Evolutionary conservation across 345 rosid species (phyloP).

Genomic region (Citrus sinensis): DVS_A1.0 CM039169.1:32700501-32701000

Average conservation of each 20-base stretch:
- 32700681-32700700: slow-evolving; percentile 98
- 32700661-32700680: slow-evolving; percentile 98
- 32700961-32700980: slow-evolving; percentile 93
- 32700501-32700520: no score
- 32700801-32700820: background rate
- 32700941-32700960: slow-evolving; percentile 83
- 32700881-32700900: slow-evolving; percentile 72
- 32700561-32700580: background rate
- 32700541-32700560: background rate
- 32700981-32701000: slow-evolving; percentile 4
- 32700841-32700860: background rate
- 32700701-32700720: slow-evolving; percentile 99
- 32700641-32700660: slow-evolving; percentile 35
- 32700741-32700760: slow-evolving; percentile 91
- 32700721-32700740: slow-evolving; percentile 92
- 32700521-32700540: no score
- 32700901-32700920: slow-evolving; percentile 78
- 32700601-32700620: no score
- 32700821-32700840: background rate
- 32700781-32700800: slow-evolving; percentile 2
- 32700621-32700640: background rate
- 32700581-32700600: background rate
- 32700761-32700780: slow-evolving; percentile 94
- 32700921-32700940: slow-evolving; percentile 98
- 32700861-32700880: background rate